Base-by-base conservation (phyloP, 2,329 filamentous ascomycete genomes). In the Colletotrichum melonis region DNA sequence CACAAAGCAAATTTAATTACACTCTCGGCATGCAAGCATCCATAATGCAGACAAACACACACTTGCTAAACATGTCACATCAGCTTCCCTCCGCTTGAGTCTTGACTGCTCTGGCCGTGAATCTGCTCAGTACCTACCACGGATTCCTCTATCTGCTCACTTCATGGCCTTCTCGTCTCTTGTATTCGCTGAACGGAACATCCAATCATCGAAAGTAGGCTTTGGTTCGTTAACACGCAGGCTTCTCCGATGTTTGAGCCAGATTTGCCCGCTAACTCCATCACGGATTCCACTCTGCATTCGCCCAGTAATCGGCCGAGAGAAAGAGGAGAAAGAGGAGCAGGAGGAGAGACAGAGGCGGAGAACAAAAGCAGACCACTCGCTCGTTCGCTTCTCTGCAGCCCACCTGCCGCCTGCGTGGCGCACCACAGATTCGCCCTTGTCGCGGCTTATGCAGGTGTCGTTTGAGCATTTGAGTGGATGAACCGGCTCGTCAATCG, bases 11-110 rank as follows among this genome's bases (percentile, higher is more conserved):
- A 14, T 8, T 14, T 54, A 9, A 49, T 22, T 56, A 38, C 46
- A 35, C 70, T 66, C 60, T 67, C 56, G 57, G 62, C 14, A 73
- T 66, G 67, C 71, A 66, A 71, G 56, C 56, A 59, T 42, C 71
- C 71, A 30, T 28, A 38, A 57, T 28, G 55, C 60, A 49, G 30
- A 32, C 24, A 63, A 70, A 59, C 30, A 55, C 12, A 28, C 42
- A 24, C 32, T 16, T 30, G 35, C 35, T 49, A 69, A 63, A 58
- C 65, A 72, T 28, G n/a, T 49, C 52, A 14, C 35, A 19, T 22
- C 46, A 67, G 54, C 38, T 32, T 55, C 14, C n/a, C 54, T 54
- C 66, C 57, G 28, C 66, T 42, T 30, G 8, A 32, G 30, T n/a
- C 19, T 54, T 6, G n/a, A 8, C 49, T 28, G 8, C 52, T 38